Conservation (phyloP, 257 asterid species). For the Echium plantagineum region DNA sequence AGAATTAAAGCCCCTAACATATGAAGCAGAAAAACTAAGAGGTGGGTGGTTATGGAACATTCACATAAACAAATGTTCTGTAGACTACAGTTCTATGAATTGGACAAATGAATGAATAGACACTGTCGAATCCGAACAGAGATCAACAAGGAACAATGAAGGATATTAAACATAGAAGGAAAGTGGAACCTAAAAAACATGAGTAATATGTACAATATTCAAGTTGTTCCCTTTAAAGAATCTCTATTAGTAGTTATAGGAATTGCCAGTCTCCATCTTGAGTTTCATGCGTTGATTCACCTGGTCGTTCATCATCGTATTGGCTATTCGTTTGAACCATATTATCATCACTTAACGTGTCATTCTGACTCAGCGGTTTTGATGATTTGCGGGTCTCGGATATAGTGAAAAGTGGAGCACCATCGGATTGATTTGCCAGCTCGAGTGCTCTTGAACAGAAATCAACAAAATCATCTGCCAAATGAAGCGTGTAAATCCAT, state of each 20-base stretch:
- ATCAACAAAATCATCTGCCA: conserved; percentile 79
- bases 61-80: too few species aligned
- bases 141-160: background rate
- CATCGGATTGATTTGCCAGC: conserved; percentile 52
- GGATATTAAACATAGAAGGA: too few species aligned
- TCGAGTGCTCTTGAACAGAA: conserved; percentile 60
- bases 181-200: background rate
- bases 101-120: background rate
- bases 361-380: conserved; percentile 12
- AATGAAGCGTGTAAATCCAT: background rate
- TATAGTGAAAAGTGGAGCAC: conserved; percentile 86
- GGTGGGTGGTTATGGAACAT: too few species aligned
- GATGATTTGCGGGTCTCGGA: conserved; percentile 35
- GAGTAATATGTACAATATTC: background rate
- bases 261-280: conserved; percentile 96
- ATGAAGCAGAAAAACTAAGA: too few species aligned
- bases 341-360: conserved; percentile 8
- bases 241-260: conserved; percentile 28
- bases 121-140: background rate
- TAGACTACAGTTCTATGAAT: too few species aligned
- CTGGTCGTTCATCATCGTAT: conserved; percentile 6
- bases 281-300: conserved; percentile 24
- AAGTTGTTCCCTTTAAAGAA: background rate
- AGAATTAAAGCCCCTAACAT: too few species aligned
- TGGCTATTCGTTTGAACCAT: conserved; percentile 22